These are phyloP conservation scores for carrot (Daucus carota) DNA, from an alignment of 129 eudicot genomes.

Conservation along the genomic window DNA sequence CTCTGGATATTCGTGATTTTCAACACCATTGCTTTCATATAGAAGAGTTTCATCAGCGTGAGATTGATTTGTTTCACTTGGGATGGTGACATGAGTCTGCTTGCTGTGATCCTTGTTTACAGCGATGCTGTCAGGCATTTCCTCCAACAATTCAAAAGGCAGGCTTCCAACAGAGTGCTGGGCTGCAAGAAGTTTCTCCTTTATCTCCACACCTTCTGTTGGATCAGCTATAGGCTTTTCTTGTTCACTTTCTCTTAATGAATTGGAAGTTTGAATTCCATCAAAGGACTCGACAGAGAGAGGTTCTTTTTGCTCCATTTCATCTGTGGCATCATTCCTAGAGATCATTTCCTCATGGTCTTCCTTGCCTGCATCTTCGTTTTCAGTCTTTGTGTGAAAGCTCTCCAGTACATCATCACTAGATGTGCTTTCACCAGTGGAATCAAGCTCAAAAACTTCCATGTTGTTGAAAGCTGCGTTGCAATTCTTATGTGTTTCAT, in stretches of 20 bases:
- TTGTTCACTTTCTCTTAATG: background rate
- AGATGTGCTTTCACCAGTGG: conserved; percentile 1
- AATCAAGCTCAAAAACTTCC: conserved; percentile 22
- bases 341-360: background rate
- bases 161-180: background rate
- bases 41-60: conserved; percentile 5
- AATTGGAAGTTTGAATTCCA: background rate
- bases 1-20: conserved; percentile 5
- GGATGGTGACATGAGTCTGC: background rate
- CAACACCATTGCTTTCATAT: conserved; percentile 12
- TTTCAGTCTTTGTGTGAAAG: conserved; percentile 11
- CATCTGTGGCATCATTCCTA: background rate
- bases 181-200: conserved; percentile 2
- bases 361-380: conserved; percentile 11
- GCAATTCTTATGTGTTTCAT: conserved; percentile 1
- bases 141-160: conserved; percentile 1
- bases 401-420: background rate
- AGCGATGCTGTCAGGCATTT: background rate
- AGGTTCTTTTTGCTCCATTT: conserved; percentile 2
- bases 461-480: conserved; percentile 15
- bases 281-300: conserved; percentile 1
- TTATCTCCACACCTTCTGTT: background rate
- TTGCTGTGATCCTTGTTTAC: conserved; percentile 12
- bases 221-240: background rate
- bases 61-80: conserved; percentile 9